A percentile compares a stretch with the other conserved stretches of the same genome.
Conservation (phyloP, 1,284 basidiomycete species). For the Ganoderma lingzhi region DNA sequence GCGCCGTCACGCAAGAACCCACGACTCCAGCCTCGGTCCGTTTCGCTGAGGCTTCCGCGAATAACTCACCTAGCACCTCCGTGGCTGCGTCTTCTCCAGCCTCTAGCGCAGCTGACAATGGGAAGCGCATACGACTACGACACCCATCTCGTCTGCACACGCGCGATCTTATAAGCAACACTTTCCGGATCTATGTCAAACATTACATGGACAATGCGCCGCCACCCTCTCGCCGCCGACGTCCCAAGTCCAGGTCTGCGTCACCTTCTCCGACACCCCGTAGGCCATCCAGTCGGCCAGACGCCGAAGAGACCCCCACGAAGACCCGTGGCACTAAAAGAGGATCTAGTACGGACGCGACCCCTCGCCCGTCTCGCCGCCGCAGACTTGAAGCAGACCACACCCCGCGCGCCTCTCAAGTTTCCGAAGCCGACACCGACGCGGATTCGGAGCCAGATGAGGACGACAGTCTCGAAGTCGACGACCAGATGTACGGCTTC, state of each 20-base stretch:
- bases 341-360: constrained; percentile 13
- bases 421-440: constrained; percentile 4
- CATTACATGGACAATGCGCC: constrained; percentile 72
- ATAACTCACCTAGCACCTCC: constrained; percentile 23
- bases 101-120: constrained; percentile 10
- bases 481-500: constrained; percentile 54
- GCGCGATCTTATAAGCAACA: constrained; percentile 69
- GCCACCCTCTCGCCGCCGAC: constrained; percentile 12
- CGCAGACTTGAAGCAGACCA: not conserved
- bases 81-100: constrained; percentile 22
- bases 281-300: not conserved
- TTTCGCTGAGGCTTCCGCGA: constrained; percentile 17
- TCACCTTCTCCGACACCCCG: constrained; percentile 32
- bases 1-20: constrained; percentile 9
- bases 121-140: constrained; percentile 51
- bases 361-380: constrained; percentile 26
- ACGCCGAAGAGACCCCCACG: constrained; percentile 5
- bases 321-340: not conserved
- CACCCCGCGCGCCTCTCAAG: not conserved
- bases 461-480: constrained; percentile 16
- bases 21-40: constrained; percentile 25
- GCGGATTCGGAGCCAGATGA: constrained; percentile 33
- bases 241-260: constrained; percentile 21
- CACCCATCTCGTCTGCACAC: constrained; percentile 74
- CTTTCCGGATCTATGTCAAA: constrained; percentile 77